These are phyloP conservation scores for Ceratobasidium sp. DNA, from an alignment of 1,284 basidiomycete genomes.

Conservation along the genomic window DNA sequence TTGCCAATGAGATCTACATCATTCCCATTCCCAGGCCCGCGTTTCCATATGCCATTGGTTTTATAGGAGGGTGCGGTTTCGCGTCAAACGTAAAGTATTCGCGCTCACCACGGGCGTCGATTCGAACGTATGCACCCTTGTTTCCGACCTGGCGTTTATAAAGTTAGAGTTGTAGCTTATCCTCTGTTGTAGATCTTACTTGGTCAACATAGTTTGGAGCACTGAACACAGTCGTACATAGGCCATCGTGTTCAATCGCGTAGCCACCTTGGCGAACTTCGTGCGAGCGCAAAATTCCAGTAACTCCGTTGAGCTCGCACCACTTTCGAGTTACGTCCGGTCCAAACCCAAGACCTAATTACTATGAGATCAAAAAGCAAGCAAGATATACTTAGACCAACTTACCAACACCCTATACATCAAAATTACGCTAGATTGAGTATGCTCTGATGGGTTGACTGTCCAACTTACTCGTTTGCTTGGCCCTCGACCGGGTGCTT, in stretches of 20 bases:
- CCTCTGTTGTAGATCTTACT: slow-evolving; percentile 44
- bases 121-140: slow-evolving; percentile 83
- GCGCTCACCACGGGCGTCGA: slow-evolving; percentile 78
- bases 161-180: neutral
- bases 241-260: slow-evolving; percentile 86
- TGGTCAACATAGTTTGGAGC: slow-evolving; percentile 88
- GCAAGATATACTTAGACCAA: neutral
- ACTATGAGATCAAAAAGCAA: slow-evolving; percentile 24
- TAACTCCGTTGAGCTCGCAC: slow-evolving; percentile 88
- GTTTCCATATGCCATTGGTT: slow-evolving; percentile 86
- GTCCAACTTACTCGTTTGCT: slow-evolving; percentile 84
- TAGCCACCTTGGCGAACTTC: slow-evolving; percentile 96
- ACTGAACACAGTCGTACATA: slow-evolving; percentile 80
- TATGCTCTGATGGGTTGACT: neutral
- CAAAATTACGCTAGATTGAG: neutral
- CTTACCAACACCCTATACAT: slow-evolving; percentile 26
- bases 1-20: slow-evolving; percentile 43
- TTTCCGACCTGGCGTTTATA: slow-evolving; percentile 57
- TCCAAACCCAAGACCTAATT: slow-evolving; percentile 85
- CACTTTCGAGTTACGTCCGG: slow-evolving; percentile 89
- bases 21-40: slow-evolving; percentile 47
- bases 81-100: slow-evolving; percentile 81
- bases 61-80: slow-evolving; percentile 85
- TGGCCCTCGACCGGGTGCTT: slow-evolving; percentile 87
- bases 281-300: slow-evolving; percentile 92